A percentile compares a stretch with the other conserved stretches of the same genome.
Evolutionary conservation across 257 asterid genomes (phyloP).

Genomic region (Fraxinus excelsior): DNA sequence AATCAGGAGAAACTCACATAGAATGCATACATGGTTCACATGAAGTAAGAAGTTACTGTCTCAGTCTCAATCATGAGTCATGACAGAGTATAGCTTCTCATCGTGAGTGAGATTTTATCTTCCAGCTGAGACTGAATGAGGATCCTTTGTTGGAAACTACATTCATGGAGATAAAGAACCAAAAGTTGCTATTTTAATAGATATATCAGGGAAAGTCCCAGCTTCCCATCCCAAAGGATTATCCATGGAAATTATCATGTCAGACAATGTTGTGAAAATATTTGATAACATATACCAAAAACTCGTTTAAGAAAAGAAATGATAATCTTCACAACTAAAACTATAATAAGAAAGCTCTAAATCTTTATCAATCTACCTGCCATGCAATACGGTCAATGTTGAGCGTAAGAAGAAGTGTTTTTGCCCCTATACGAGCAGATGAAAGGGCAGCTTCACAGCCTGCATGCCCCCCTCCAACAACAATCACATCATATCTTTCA

Average conservation of each 20-base stretch:
- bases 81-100: neutral
- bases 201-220: neutral
- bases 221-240: neutral
- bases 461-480: slow-evolving; percentile 99
- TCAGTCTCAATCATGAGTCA: neutral
- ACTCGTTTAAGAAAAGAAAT: neutral
- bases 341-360: neutral
- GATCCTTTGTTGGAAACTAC: neutral
- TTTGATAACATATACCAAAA: neutral
- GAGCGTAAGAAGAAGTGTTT: slow-evolving; percentile 92
- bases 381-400: slow-evolving; percentile 97
- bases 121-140: neutral
- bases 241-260: neutral
- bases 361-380: slow-evolving; percentile 62
- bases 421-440: slow-evolving; percentile 94
- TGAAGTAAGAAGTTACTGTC: neutral
- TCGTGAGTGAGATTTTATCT: neutral
- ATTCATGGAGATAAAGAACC: neutral
- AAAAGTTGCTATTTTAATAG: neutral
- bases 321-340: neutral
- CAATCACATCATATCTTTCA: slow-evolving; percentile 91
- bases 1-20: neutral
- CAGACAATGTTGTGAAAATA: neutral
- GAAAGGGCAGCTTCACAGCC: slow-evolving; percentile 99
- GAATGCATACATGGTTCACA: neutral